Percentiles rank a stretch among this genome's conserved stretches.
Evolutionary conservation across 2,329 filamentous ascomycete genomes (phyloP).

Genomic region (Knufia fluminis): DNA sequence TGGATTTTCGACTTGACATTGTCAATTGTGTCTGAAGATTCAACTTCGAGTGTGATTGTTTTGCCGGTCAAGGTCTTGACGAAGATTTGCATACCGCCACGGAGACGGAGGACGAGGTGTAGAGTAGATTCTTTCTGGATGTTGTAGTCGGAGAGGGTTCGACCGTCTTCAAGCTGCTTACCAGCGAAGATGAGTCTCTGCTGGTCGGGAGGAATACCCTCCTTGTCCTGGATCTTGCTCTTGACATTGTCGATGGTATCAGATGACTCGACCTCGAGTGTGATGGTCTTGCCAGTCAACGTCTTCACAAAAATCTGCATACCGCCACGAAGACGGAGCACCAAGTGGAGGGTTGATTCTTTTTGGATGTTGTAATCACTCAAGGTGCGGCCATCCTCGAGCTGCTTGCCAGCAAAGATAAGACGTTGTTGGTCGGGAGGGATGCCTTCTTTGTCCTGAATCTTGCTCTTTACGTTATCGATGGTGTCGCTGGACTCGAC

Average conservation of each 20-base stretch:
- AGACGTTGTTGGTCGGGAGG: conserved; percentile 92
- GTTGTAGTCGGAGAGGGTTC: conserved; percentile 89
- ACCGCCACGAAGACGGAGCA: conserved; percentile 79
- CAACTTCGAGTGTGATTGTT: conserved; percentile 61
- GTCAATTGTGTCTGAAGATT: conserved; percentile 60
- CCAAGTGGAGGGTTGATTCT: conserved; percentile 75
- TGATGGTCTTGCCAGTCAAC: conserved; percentile 79
- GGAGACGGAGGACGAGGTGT: conserved; percentile 69
- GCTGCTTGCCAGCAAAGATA: conserved; percentile 93
- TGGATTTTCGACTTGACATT: conserved; percentile 67
- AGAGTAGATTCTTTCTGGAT: conserved; percentile 87
- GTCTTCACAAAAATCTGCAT: conserved; percentile 45
- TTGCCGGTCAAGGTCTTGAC: conserved; percentile 73
- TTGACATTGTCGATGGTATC: conserved; percentile 95
- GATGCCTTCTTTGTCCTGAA: conserved; percentile 96
- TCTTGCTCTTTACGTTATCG: conserved; percentile 95
- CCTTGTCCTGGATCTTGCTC: conserved; percentile 72
- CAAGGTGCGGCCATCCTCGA: conserved; percentile 86
- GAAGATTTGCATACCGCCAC: conserved; percentile 78
- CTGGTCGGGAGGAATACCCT: conserved; percentile 87
- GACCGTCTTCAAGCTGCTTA: conserved; percentile 87
- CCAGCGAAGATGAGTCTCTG: conserved; percentile 89
- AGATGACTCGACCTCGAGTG: conserved; percentile 76
- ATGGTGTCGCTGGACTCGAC: conserved; percentile 73
- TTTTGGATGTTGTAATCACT: conserved; percentile 96